Conservation (phyloP, 768 basidiomycete genomes). For the Cantharellus cinnabarinus region DNA sequence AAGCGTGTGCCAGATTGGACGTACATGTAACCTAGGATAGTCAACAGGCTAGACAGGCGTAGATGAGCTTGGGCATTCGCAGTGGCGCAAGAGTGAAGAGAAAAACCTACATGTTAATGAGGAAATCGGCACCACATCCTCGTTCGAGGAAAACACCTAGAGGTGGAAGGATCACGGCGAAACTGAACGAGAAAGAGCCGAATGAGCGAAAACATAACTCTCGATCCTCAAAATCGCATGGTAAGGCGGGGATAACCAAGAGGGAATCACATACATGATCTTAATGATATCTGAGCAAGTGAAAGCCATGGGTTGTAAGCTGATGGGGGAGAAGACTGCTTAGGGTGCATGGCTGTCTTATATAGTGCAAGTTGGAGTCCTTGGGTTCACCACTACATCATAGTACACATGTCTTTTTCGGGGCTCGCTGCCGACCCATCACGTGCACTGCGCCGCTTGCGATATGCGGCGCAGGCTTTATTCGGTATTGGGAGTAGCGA, state of each 20-base stretch:
- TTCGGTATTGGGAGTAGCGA: too few relatives aligned
- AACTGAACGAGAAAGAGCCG: not conserved
- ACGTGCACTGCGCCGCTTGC: too few relatives aligned
- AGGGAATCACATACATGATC: not conserved
- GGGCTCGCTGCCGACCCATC: too few relatives aligned
- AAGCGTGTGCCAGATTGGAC: slow-evolving; percentile 13
- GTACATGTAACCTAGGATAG: slow-evolving; percentile 61
- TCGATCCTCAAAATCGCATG: not conserved
- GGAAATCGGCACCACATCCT: slow-evolving; percentile 57
- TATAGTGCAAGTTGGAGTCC: too few relatives aligned
- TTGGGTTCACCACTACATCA: too few relatives aligned
- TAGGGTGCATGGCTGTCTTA: too few relatives aligned
- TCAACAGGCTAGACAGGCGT: slow-evolving; percentile 16
- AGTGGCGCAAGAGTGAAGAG: not conserved
- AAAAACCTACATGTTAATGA: slow-evolving; percentile 35
- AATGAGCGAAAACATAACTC: not conserved
- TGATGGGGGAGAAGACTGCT: too few relatives aligned
- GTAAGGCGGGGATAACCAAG: not conserved
- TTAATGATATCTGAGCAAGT: not conserved
- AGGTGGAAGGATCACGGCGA: slow-evolving; percentile 47
- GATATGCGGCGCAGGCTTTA: too few relatives aligned
- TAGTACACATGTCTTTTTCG: too few relatives aligned
- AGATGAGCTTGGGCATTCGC: not conserved
- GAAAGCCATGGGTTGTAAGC: too few relatives aligned
- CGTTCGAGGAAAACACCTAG: slow-evolving; percentile 77